Base-by-base conservation (phyloP, 257 asterid species). In the Scutellaria barbata region DNA sequence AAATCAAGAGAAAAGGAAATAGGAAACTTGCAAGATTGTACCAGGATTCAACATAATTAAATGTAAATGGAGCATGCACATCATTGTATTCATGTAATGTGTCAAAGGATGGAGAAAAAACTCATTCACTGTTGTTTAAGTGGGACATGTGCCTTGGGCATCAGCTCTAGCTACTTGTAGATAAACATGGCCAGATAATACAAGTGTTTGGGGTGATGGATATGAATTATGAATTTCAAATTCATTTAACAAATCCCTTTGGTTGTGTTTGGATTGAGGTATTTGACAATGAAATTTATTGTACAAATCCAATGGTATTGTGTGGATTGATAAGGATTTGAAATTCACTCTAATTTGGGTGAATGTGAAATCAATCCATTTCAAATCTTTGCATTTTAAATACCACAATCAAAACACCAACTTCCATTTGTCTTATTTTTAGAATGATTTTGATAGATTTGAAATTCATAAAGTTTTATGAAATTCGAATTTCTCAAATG, bases 1-100 rank as follows among this genome's bases (percentile, higher is more conserved):
- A 30, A 59, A 40, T 59, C 66, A 66, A 67, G 73, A 62, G 22
- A 62, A 50, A 41, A 55, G 51, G 53, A 75, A 45, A 43, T 48
- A 69, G 16, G 60, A 47, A 48, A 48, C 48, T 50, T 46, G 58
- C 58, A 59, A 51, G 69, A 73, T 57, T 74, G 37, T 20, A 53
- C 25, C 73, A 55, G 57, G 50, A 61, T 61, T 59, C 64, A n/a
- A 25, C 73, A 57, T 62, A 67, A 62, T 22, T 30, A 65, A 7
- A 66, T 37, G 65, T 51, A 33, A 65, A 66, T 30, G 52, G 48
- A 47, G 43, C 63, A 39, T 62, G 42, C 46, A 14, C 45, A 45
- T 51, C 62, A 53, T 43, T 68, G 12, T 17, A 13, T 75, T 75
- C 66, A 60, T 14, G 54, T 33, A 52, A 61, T 52, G 72, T 59